Evolutionary conservation across 2,329 filamentous ascomycete species (phyloP), one percentile per base, ranked within the genome.

Genomic region (Chaetomiaceae sp.): DNA sequence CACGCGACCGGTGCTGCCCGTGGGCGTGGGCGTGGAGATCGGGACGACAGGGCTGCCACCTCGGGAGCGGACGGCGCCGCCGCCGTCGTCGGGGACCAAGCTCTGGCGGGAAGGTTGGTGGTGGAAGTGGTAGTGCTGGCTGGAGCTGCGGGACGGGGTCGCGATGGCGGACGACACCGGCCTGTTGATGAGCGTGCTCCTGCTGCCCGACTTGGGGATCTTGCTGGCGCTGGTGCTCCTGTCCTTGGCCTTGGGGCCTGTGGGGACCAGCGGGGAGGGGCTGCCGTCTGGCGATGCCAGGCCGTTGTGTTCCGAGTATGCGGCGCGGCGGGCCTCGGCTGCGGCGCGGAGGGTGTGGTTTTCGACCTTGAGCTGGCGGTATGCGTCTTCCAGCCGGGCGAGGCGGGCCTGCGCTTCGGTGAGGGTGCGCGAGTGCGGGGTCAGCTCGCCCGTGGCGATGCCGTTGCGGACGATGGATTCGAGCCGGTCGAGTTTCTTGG

Each of bases 401-500:
- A 82, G 69, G 16, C 78, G 73, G 20, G 65, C 64, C 55, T 76
- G 72, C 49, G 73, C 63, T 27, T 74, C 68, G 31, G 69, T 69
- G 9, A 71, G 56, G 2, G 21, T 48, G 23, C 35, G 47, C 3
- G 48, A 46, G n/a, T 47, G n/a, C 13, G 39, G 44, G 35, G 13
- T 44, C 20, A 75, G 63, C 3, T 68, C 71, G 13, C 75, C 79
- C 1, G 70, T 66, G 2, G 80, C 76, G 14, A 83, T 70, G 14
- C 76, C 79, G 58, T 84, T 86, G 54, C 86, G 79, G 35, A 93
- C 82, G 37, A 89, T 79, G 14, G 84, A 82, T 68, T 99, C 93
- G 1, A 99, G 76, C 3, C 87, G 82, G 58, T 97, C 92, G 25
- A 99, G 79, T 60, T 89, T 89, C 72, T 95, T 93, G 53, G 85